These are phyloP conservation scores for Erythrophleum ivorense DNA, from an alignment of 331 rosid genomes.

Conservation along the genomic window DNA sequence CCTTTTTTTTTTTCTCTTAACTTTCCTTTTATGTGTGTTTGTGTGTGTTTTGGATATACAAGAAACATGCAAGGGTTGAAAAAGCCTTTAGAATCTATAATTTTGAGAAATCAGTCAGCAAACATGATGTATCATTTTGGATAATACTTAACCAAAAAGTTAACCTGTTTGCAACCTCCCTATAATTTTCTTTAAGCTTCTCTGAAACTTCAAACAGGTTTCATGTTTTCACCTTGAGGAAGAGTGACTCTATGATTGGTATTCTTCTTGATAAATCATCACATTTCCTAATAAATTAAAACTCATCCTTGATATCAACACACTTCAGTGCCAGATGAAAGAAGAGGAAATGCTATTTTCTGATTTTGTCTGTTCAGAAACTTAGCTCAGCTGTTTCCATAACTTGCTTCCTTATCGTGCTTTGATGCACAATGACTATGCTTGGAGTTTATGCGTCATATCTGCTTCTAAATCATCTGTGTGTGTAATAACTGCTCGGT, in stretches of 20 bases:
- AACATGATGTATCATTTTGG: neutral
- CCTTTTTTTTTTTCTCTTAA: too few relatives aligned
- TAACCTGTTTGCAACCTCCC: too few relatives aligned
- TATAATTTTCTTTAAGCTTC: too few relatives aligned
- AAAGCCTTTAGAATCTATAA: neutral
- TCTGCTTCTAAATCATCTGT: neutral
- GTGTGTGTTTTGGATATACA: neutral
- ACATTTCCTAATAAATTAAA: neutral
- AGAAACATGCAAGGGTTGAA: neutral
- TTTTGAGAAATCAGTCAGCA: neutral
- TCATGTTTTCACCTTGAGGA: neutral
- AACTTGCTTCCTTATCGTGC: neutral
- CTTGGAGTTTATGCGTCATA: neutral
- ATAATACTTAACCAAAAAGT: neutral
- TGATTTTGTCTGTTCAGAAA: neutral
- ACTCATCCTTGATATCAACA: neutral
- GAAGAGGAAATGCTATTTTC: neutral
- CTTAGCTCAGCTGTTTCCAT: neutral
- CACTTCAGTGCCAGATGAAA: neutral
- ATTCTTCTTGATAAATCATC: neutral
- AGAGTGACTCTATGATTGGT: neutral
- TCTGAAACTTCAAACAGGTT: neutral
- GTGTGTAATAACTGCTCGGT: conserved; percentile 5
- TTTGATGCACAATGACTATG: neutral
- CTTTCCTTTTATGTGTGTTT: neutral